Conservation (phyloP, 495 filamentous ascomycete species). For the Xylaria castorea region DNA sequence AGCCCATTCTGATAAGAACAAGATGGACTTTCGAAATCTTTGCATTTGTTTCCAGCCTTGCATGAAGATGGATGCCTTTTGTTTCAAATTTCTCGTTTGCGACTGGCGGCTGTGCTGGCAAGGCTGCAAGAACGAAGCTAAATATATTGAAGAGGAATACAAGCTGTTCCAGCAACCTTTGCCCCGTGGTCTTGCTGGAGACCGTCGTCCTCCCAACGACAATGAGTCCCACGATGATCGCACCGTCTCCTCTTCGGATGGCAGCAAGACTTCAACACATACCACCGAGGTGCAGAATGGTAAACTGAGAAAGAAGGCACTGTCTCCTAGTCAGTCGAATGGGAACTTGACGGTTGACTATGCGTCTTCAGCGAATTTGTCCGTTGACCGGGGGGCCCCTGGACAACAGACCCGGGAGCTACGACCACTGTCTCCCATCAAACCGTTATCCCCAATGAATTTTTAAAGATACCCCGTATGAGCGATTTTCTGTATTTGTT, state of each 20-base stretch:
- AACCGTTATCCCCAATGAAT: conserved; percentile 74
- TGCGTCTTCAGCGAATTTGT: conserved; percentile 51
- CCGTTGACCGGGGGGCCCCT: conserved; percentile 48
- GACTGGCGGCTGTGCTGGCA: conserved; percentile 96
- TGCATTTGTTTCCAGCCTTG: conserved; percentile 95
- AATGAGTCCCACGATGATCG: conserved; percentile 58
- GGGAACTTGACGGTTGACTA: conserved; percentile 43
- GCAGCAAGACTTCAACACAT: conserved; percentile 55
- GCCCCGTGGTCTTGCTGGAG: conserved; percentile 42
- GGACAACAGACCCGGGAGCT: conserved; percentile 48
- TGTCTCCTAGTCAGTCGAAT: conserved; percentile 36
- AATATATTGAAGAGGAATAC: conserved; percentile 77
- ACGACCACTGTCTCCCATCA: conserved; percentile 69
- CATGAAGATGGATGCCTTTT: conserved; percentile 88
- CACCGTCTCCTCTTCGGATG: conserved; percentile 70
- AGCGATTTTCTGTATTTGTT: conserved; percentile 1
- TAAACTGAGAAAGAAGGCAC: conserved; percentile 49
- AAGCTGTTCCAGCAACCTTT: conserved; percentile 61
- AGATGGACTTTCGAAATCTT: conserved; percentile 92
- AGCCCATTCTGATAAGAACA: conserved; percentile 85
- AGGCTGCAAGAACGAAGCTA: conserved; percentile 89
- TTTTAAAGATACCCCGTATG: conserved; percentile 42
- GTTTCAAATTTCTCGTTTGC: conserved; percentile 88
- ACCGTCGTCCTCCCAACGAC: conserved; percentile 28
- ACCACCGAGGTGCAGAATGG: conserved; percentile 37